These are phyloP conservation scores for Jaenimonas drosophilae DNA, from an alignment of 208 protist genomes.

Conservation along the genomic window DNA sequence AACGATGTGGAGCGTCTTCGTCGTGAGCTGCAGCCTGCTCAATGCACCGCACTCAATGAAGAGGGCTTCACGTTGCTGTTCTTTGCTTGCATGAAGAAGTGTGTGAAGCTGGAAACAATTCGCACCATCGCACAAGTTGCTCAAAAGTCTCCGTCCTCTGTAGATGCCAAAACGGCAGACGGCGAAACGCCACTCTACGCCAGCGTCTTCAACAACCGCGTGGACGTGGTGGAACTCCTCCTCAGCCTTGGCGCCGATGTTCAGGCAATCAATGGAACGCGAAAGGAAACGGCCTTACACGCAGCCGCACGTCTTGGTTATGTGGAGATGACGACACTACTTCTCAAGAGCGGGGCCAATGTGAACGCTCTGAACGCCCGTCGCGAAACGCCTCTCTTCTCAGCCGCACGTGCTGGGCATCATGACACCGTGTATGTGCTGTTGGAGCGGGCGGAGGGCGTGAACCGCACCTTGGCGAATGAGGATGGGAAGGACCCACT, in stretches of 20 bases:
- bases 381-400: conserved; percentile 74
- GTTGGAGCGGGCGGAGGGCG: conserved; percentile 32
- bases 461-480: conserved; percentile 46
- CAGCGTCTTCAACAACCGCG: conserved; percentile 57
- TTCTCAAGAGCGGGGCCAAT: conserved; percentile 36
- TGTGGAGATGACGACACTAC: conserved; percentile 22
- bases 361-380: conserved; percentile 56
- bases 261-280: conserved; percentile 35
- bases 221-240: conserved; percentile 50
- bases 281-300: conserved; percentile 69
- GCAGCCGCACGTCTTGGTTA: conserved; percentile 44
- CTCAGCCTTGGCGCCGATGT: conserved; percentile 47
- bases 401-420: conserved; percentile 48
- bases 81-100: conserved; percentile 75
- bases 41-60: conserved; percentile 12
- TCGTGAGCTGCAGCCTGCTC: background rate
- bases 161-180: conserved; percentile 49
- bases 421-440: conserved; percentile 63
- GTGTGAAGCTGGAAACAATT: conserved; percentile 25
- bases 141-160: too few relatives aligned
- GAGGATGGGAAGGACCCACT: conserved; percentile 76
- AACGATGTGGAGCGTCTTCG: conserved; percentile 8
- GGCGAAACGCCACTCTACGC: conserved; percentile 79
- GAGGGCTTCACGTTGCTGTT: conserved; percentile 78
- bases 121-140: conserved; percentile 39